Evolutionary conservation across 495 filamentous ascomycete species (phyloP).

Genomic region (Penicillium soppii): DNA sequence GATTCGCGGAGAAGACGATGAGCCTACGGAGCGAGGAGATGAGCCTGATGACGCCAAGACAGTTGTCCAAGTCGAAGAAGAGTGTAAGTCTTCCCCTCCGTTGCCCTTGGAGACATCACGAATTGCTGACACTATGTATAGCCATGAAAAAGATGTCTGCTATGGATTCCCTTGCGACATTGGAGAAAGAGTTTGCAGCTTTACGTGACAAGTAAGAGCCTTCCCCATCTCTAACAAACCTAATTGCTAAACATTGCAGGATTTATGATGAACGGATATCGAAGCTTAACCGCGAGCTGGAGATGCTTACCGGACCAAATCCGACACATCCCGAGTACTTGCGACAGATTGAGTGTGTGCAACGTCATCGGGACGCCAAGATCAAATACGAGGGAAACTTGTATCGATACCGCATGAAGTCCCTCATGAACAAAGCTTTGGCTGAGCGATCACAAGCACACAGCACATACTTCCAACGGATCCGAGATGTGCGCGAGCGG

Average conservation of each 20-base stretch:
- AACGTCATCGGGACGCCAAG: constrained; percentile 77
- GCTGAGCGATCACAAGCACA: constrained; percentile 81
- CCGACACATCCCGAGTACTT: constrained; percentile 87
- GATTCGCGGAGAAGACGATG: constrained; percentile 46
- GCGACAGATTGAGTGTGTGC: constrained; percentile 78
- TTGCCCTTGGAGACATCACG: not conserved
- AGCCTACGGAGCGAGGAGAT: constrained; percentile 40
- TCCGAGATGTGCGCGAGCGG: constrained; percentile 76
- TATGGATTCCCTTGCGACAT: constrained; percentile 70
- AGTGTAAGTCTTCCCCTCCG: constrained; percentile 55
- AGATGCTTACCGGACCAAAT: constrained; percentile 71
- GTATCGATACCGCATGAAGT: constrained; percentile 67
- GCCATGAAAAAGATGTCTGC: constrained; percentile 78
- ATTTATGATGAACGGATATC: constrained; percentile 85
- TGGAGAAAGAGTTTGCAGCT: constrained; percentile 81
- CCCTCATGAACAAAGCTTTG: constrained; percentile 68
- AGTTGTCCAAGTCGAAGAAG: constrained; percentile 56
- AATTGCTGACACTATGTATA: constrained; percentile 48
- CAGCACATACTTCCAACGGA: constrained; percentile 80
- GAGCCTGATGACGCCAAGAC: constrained; percentile 42
- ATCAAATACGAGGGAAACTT: constrained; percentile 70
- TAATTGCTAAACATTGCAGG: constrained; percentile 43
- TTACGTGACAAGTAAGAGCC: constrained; percentile 78
- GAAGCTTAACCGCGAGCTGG: constrained; percentile 77
- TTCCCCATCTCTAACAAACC: not conserved